These are phyloP conservation scores for Candida ponderosae DNA, from an alignment of 805 yeast species.

Conservation along the genomic window DNA sequence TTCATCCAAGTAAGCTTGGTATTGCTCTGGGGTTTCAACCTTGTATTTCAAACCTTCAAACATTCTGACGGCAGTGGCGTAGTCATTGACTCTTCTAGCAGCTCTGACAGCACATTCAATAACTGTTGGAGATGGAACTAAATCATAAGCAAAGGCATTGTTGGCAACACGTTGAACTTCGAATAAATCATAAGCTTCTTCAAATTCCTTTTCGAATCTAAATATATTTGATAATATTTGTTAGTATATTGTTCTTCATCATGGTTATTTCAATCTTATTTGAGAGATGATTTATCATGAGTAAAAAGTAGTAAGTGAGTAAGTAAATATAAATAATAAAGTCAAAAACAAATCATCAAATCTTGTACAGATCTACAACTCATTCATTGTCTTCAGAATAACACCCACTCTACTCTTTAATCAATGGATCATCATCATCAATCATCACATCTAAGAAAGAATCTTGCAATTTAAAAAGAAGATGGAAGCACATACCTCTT, in stretches of 20 bases:
- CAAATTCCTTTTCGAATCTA: slow-evolving; percentile 93
- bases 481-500: slow-evolving; percentile 49
- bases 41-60: slow-evolving; percentile 95
- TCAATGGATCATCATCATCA: too few relatives aligned
- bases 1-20: slow-evolving; percentile 92
- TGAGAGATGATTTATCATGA: too few relatives aligned
- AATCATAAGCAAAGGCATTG: slow-evolving; percentile 96
- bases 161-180: slow-evolving; percentile 92
- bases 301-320: too few relatives aligned
- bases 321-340: too few relatives aligned
- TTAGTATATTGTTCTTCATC: slow-evolving; percentile 90
- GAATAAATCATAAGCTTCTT: slow-evolving; percentile 81
- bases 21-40: slow-evolving; percentile 91
- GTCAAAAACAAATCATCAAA: too few relatives aligned
- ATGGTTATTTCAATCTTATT: slow-evolving; percentile 72
- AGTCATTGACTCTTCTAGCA: slow-evolving; percentile 97
- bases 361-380: too few relatives aligned
- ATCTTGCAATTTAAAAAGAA: not conserved
- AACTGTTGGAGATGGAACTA: slow-evolving; percentile 96
- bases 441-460: too few relatives aligned
- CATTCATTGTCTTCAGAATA: too few relatives aligned
- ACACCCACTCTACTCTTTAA: too few relatives aligned
- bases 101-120: slow-evolving; percentile 94
- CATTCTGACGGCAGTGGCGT: slow-evolving; percentile 97
- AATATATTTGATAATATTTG: slow-evolving; percentile 87